phyloP scores from a whole-genome alignment of 495 filamentous ascomycete species.

The Xylaria curta region DNA sequence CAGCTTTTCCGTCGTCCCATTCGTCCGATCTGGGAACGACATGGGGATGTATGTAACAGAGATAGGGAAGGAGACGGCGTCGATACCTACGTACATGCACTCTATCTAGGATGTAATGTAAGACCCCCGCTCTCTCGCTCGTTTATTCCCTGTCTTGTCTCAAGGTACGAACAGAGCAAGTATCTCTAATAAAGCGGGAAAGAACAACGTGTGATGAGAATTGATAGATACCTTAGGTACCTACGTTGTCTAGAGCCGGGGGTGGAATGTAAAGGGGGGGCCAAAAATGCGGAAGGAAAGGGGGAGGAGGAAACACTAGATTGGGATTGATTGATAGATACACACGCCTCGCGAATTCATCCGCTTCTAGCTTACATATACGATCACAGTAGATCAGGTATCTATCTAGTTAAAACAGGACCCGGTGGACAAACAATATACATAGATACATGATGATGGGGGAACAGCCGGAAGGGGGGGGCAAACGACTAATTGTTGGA shows the following conservation, averaged over 20 bases:
- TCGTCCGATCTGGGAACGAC: conserved; percentile 50
- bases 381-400: background rate
- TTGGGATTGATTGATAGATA: conserved; percentile 26
- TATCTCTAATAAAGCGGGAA: conserved; percentile 3
- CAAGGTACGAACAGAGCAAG: conserved; percentile 18
- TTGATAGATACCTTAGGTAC: conserved; percentile 10
- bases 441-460: conserved; percentile 4
- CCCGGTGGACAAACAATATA: background rate
- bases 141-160: conserved; percentile 9
- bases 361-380: conserved; percentile 14
- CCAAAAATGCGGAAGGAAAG: background rate
- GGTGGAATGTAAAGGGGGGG: background rate
- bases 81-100: conserved; percentile 3
- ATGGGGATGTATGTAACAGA: conserved; percentile 22
- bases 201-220: conserved; percentile 14
- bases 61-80: background rate
- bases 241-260: background rate
- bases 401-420: conserved; percentile 4
- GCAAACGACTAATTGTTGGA: background rate
- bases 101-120: conserved; percentile 14
- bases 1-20: conserved; percentile 8
- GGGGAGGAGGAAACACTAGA: background rate
- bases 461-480: background rate
- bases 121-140: background rate
- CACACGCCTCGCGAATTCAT: conserved; percentile 12